Evolutionary conservation across 371 early-diverging fungal species (phyloP).

Genomic region (Blakeslea trispora): DNA sequence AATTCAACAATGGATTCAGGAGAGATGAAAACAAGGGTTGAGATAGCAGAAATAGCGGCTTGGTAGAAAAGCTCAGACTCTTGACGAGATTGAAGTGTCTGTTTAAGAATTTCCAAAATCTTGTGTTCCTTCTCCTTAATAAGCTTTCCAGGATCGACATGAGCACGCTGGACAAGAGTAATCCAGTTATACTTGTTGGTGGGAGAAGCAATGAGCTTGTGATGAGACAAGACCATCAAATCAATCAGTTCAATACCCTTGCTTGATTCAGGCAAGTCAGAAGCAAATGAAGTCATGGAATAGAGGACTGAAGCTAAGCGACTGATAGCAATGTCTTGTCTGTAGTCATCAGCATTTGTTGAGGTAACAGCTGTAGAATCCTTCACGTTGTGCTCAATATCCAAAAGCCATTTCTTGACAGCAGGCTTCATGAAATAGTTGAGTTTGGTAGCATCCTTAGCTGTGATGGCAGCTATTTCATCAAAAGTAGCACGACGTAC

Average conservation of each 20-base stretch:
- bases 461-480: constrained; percentile 43
- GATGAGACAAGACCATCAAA: constrained; percentile 71
- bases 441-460: constrained; percentile 39
- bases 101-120: constrained; percentile 48
- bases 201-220: constrained; percentile 68
- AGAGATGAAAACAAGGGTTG: constrained; percentile 60
- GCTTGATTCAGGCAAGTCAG: constrained; percentile 33
- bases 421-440: constrained; percentile 48
- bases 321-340: constrained; percentile 42
- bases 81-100: constrained; percentile 26
- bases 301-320: constrained; percentile 67
- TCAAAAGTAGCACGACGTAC: constrained; percentile 54
- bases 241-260: constrained; percentile 62
- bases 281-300: constrained; percentile 58
- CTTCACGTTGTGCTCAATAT: constrained; percentile 53
- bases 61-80: constrained; percentile 51
- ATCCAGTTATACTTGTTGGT: constrained; percentile 85
- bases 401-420: constrained; percentile 57
- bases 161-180: constrained; percentile 73
- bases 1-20: constrained; percentile 53
- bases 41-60: constrained; percentile 59
- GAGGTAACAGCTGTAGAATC: constrained; percentile 56
- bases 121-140: constrained; percentile 46
- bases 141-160: constrained; percentile 73
- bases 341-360: constrained; percentile 53